Conservation (phyloP, 2,329 filamentous ascomycete genomes). For the Alternaria panax region DNA sequence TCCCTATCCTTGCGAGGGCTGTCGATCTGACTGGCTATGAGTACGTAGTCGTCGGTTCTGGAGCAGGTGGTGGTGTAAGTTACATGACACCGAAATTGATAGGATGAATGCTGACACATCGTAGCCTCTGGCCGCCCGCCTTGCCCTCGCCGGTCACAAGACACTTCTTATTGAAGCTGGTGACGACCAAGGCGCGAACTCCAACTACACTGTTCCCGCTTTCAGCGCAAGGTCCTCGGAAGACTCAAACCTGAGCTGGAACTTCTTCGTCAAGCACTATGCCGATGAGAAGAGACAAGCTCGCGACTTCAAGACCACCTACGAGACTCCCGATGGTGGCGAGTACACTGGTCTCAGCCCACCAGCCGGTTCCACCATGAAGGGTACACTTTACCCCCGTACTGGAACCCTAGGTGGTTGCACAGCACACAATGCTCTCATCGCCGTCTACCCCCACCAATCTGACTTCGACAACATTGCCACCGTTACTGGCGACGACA, state of each 20-base stretch:
- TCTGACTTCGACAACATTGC: slow-evolving; percentile 68
- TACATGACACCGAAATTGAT: neutral
- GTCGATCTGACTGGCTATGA: slow-evolving; percentile 59
- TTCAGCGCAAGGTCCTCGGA: slow-evolving; percentile 63
- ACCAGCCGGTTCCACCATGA: slow-evolving; percentile 59
- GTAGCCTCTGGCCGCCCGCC: slow-evolving; percentile 56
- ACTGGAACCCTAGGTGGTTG: slow-evolving; percentile 66
- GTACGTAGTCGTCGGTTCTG: slow-evolving; percentile 68
- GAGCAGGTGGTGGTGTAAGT: slow-evolving; percentile 39
- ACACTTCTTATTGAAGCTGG: slow-evolving; percentile 69
- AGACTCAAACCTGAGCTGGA: slow-evolving; percentile 65
- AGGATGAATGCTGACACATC: neutral
- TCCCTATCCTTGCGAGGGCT: slow-evolving; percentile 32
- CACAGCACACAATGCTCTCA: slow-evolving; percentile 68
- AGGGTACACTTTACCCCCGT: slow-evolving; percentile 66
- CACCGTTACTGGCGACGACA: slow-evolving; percentile 65
- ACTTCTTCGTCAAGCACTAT: slow-evolving; percentile 71
- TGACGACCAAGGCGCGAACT: slow-evolving; percentile 62
- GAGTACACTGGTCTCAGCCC: slow-evolving; percentile 60
- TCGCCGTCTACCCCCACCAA: slow-evolving; percentile 65
- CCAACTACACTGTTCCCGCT: slow-evolving; percentile 63
- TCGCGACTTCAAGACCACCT: slow-evolving; percentile 67
- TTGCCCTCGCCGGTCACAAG: slow-evolving; percentile 66
- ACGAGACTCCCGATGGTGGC: slow-evolving; percentile 52
- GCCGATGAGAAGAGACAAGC: slow-evolving; percentile 61